phyloP scores from a whole-genome alignment of 305 asterid genomes.

The Salvia sclarea region DNA sequence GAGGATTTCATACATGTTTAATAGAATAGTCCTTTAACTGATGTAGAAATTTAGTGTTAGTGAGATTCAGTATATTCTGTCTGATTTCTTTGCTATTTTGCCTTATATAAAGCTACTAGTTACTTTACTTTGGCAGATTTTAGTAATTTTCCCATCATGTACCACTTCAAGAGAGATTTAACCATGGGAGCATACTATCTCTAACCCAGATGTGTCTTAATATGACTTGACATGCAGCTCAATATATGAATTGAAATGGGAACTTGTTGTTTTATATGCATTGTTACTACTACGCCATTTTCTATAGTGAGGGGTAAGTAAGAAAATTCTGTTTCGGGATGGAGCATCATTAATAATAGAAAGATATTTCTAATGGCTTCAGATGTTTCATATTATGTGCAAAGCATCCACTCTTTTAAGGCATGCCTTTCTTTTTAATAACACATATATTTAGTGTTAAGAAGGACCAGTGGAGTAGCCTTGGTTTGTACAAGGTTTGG shows the following conservation, averaged over 20 bases:
- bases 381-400: neutral
- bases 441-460: conserved; percentile 28
- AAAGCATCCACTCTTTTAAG: neutral
- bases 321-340: neutral
- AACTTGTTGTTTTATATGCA: neutral
- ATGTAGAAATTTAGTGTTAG: neutral
- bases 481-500: conserved; percentile 9
- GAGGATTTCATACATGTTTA: neutral
- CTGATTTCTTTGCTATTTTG: neutral
- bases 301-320: neutral
- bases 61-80: neutral
- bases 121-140: neutral
- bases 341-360: neutral
- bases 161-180: neutral
- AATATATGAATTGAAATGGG: neutral
- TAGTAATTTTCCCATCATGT: neutral
- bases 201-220: neutral
- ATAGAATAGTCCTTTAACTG: neutral
- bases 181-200: neutral
- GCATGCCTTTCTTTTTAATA: conserved; percentile 1
- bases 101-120: neutral
- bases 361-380: neutral
- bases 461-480: conserved; percentile 14
- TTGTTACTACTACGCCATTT: neutral
- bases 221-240: conserved; percentile 1